Conservation (phyloP, 2,329 filamentous ascomycete genomes). For the Cercospora janseana region DNA sequence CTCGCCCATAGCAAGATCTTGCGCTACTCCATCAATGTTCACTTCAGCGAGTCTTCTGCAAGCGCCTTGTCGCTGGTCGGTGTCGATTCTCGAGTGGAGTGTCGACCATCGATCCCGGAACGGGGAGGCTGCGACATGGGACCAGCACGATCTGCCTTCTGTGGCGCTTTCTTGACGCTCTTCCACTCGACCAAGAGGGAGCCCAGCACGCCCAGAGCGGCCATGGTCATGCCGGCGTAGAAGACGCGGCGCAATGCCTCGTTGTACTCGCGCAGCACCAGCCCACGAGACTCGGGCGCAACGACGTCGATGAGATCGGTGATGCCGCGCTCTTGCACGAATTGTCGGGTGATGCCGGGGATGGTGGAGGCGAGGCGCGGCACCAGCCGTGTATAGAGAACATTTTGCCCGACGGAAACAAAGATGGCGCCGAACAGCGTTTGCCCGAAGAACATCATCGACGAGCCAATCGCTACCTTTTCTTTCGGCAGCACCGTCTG, state of each 20-base stretch:
- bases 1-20: no score
- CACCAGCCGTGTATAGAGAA: slow-evolving; percentile 16
- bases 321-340: neutral
- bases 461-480: slow-evolving; percentile 43
- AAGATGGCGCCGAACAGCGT: slow-evolving; percentile 46
- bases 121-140: no score
- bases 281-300: neutral
- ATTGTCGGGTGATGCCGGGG: neutral
- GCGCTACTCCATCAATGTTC: no score
- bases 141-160: no score
- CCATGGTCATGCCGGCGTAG: neutral
- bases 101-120: no score
- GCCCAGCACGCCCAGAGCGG: neutral
- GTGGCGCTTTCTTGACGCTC: neutral
- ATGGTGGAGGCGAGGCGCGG: neutral
- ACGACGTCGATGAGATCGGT: neutral
- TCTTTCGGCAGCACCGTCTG: slow-evolving; percentile 39
- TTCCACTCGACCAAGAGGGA: neutral
- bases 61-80: no score
- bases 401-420: slow-evolving; percentile 43
- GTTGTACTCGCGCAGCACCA: neutral
- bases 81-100: no score
- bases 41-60: no score
- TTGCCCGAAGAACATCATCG: slow-evolving; percentile 44
- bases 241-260: neutral